Base-by-base conservation (phyloP, 768 basidiomycete genomes). In the Hygrophorus russula region DNA sequence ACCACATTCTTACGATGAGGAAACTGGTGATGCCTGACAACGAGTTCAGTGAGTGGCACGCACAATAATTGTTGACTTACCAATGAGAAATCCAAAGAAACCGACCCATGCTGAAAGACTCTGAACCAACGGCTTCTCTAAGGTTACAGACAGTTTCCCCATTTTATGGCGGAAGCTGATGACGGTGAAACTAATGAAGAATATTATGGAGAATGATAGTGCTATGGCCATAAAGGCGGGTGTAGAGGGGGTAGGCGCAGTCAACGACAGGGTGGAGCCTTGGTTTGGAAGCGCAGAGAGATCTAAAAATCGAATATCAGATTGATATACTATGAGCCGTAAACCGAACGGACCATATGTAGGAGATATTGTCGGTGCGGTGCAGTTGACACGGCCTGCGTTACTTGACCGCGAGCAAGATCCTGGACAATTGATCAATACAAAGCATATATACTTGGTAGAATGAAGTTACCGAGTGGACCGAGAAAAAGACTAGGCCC, bases 1-100 rank as follows among this genome's bases (percentile, higher is more conserved):
- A 85, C 75, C 80, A 85, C 74, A 89, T 82, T 47, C 82, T 76
- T 42, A 82, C 61, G 46, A 88, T 69, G 14, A 85, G 66, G 63
- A 83, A 82, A 7, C 80, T 67, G 2, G 76, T 76, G 46, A 84
- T 58, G 11, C 83, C 84, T 85, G 42, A 12, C 35, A 29, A 12
- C 27, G 37, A 41, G 19, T 39, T 24, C 11, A 47, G 38, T 28
- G 38, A 27, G 40, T 5, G 32, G 33, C 45, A 31, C 28, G 49
- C 12, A 28, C 36, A 19, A 15, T n/a, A 41, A 11, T n/a, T 11
- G 33, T 17, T 34, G 27, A 55, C 66, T 27, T 47, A 78, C 84
- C 84, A 36, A 82, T 70, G 52, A 86, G 63, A 58, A 85, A 87
- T n/a, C 82, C 80, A 46, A 80, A 66, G 36, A 87, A 67, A 3